Base-by-base conservation (phyloP, 768 basidiomycete genomes). In the Suillus sp. region DNA sequence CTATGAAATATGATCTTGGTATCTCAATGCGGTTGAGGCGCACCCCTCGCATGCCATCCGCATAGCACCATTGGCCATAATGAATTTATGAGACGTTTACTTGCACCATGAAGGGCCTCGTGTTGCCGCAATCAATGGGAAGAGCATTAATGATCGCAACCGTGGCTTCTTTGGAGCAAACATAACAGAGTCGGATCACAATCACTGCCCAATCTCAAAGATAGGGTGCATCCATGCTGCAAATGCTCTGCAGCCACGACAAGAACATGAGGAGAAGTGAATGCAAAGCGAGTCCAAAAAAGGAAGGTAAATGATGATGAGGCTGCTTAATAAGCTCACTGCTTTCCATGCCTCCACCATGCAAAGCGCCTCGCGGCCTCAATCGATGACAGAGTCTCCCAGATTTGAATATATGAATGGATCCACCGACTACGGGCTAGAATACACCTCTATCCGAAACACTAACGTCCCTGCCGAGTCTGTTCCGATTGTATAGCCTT, bases 231-330 rank as follows among this genome's bases (percentile, higher is more conserved):
- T 20, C 55, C 37, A 40, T 57, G 56, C 38, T 35, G 38, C 56
- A 57, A 30, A 40, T 22, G 38, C 56, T 13, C 6, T 40, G 56
- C 38, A 57, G 56, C 56, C 56, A 57, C 20, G 56, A 57, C 18
- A 40, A 40, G 22, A 56, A 56, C 55, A 56, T 37, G 55, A 56
- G 55, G 34, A 40, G 20, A 38, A 38, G 22, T 56, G 34, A 14
- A 55, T 30, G 48, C 9, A 51, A 51, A 10, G 18, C 9, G 9
- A 37, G 9, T 64, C 68, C 70, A 22, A 43, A 69, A 74, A 64
- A 69, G 73, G 73, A 66, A 75, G 62, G 61, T 64, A 30, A 71
- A 66, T 60, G 70, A 38, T n/a, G 70, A 68, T 71, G 63, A 64
- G 48, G 65, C 4, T 58, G 50, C 64, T 60, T 65, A 67, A 63